Conservation (phyloP, 345 rosid genomes). For the Citrus glauca region DNA sequence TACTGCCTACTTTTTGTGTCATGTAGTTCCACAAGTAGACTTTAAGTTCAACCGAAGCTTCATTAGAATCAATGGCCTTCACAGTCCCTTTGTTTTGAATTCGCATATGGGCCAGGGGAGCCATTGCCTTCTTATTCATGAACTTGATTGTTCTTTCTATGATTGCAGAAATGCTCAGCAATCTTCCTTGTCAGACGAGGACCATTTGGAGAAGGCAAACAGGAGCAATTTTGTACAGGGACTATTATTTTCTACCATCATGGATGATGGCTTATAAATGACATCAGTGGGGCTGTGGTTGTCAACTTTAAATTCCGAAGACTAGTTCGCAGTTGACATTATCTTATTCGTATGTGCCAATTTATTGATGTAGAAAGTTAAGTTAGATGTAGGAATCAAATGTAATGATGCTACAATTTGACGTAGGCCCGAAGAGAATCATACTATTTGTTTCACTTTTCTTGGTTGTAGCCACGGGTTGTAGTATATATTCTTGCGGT, state of each 20-base stretch:
- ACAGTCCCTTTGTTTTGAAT: background rate
- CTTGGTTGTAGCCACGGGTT: background rate
- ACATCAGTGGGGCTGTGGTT: background rate
- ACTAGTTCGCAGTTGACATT: background rate
- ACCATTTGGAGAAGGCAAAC: constrained; percentile 53
- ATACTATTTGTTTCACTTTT: background rate
- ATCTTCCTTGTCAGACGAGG: constrained; percentile 44
- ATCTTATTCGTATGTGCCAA: background rate
- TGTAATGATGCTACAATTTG: constrained; percentile 1
- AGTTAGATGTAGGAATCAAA: constrained; percentile 8
- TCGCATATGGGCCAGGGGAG: background rate
- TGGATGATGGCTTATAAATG: constrained; percentile 39
- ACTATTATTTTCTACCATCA: constrained; percentile 54
- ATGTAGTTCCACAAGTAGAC: background rate
- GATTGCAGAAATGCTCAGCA: constrained; percentile 27
- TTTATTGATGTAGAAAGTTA: background rate
- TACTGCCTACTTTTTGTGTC: background rate
- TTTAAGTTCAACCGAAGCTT: background rate
- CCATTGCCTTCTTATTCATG: background rate
- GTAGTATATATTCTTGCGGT: background rate
- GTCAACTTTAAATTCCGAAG: background rate
- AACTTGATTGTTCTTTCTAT: background rate
- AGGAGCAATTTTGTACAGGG: constrained; percentile 68
- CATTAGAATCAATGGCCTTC: background rate
- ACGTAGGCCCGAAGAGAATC: background rate